A percentile compares a stretch with the other conserved stretches of the same genome.
These are phyloP conservation scores for Kwoniella sp. DNA, from an alignment of 768 basidiomycete species.

Conservation along the genomic window DNA sequence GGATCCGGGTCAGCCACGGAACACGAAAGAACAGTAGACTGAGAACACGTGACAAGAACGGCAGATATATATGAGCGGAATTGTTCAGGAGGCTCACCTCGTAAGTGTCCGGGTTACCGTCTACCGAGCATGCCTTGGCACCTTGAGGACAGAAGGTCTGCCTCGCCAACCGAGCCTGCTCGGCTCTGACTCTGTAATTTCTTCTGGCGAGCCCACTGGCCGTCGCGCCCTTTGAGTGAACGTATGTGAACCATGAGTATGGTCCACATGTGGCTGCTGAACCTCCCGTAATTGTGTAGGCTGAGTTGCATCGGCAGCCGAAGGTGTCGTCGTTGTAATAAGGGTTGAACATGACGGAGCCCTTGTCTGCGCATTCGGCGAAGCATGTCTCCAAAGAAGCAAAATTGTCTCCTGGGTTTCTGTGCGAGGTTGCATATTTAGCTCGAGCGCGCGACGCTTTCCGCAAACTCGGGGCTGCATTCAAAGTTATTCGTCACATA, in stretches of 20 bases:
- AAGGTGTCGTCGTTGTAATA: neutral
- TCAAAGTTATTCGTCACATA: too few species aligned
- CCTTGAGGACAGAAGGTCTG: slow-evolving; percentile 13
- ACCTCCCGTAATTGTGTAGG: neutral
- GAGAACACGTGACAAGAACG: too few species aligned
- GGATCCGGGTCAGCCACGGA: neutral
- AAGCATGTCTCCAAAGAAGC: slow-evolving; percentile 7
- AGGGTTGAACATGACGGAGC: slow-evolving; percentile 16
- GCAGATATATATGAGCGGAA: too few species aligned
- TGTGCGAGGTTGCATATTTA: neutral
- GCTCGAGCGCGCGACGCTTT: too few species aligned
- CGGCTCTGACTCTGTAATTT: neutral
- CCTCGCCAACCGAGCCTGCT: slow-evolving; percentile 1
- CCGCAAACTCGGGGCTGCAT: too few species aligned
- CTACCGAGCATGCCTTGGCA: slow-evolving; percentile 7
- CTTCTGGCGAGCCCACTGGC: slow-evolving; percentile 19
- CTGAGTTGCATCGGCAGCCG: slow-evolving; percentile 14
- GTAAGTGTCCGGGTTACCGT: neutral
- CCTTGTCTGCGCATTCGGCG: slow-evolving; percentile 7
- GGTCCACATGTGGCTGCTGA: neutral
- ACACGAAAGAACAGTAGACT: too few species aligned
- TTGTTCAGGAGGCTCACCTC: too few species aligned
- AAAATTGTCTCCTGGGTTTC: neutral
- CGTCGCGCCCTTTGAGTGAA: slow-evolving; percentile 1
- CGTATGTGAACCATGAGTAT: slow-evolving; percentile 12